These are phyloP conservation scores for Lentinula novae-zelandiae DNA, from an alignment of 1,284 basidiomycete genomes.

Conservation along the genomic window DNA sequence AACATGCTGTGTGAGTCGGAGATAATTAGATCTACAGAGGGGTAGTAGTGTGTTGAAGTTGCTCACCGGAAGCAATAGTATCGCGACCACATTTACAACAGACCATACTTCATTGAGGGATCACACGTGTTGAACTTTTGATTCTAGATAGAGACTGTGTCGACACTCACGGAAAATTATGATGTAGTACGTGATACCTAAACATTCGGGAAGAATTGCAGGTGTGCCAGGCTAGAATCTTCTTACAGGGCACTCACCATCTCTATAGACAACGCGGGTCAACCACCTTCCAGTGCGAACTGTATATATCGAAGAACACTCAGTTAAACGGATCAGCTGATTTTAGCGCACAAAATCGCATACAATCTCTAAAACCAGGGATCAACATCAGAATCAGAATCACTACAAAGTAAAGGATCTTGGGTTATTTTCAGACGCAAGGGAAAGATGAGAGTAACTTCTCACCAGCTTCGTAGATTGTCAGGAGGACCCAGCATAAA, in stretches of 20 bases:
- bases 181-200: slow-evolving; percentile 1
- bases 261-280: background rate
- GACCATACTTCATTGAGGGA: background rate
- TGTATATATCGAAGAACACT: background rate
- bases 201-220: background rate
- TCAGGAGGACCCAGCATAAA: slow-evolving; percentile 2
- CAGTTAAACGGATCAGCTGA: background rate
- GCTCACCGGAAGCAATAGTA: background rate
- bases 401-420: background rate
- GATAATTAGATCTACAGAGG: background rate
- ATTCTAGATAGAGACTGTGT: background rate
- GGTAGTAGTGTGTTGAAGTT: too few species aligned
- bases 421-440: background rate
- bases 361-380: background rate
- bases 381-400: slow-evolving; percentile 5
- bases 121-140: background rate
- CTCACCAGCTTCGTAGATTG: slow-evolving; percentile 6
- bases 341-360: background rate
- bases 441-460: background rate
- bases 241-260: background rate
- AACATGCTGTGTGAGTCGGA: background rate
- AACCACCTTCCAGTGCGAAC: background rate
- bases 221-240: background rate
- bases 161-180: background rate
- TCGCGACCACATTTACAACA: background rate